Evolutionary conservation across 345 rosid species (phyloP).

Genomic region (Angophora floribunda): DNA sequence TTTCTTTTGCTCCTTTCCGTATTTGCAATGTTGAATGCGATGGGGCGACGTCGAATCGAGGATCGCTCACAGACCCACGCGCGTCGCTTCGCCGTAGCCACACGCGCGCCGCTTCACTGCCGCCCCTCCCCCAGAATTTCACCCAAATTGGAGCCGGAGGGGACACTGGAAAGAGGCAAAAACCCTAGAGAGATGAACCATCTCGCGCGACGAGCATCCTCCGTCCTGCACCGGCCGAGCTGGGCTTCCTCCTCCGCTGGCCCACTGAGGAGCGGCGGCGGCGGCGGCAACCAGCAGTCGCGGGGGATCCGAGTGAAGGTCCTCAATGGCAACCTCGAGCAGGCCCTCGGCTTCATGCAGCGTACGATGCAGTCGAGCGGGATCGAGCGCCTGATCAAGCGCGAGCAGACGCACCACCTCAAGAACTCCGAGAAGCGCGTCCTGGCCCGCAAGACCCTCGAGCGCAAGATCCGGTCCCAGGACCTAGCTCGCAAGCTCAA

Average conservation of each 20-base stretch:
- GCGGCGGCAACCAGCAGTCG: conserved; percentile 31
- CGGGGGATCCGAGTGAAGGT: conserved; percentile 88
- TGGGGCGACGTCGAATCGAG: neutral
- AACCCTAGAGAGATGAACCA: conserved; percentile 9
- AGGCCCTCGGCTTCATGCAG: conserved; percentile 58
- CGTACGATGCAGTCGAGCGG: conserved; percentile 83
- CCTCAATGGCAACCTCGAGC: conserved; percentile 49
- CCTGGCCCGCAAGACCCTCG: conserved; percentile 65
- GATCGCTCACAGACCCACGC: neutral
- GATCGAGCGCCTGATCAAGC: conserved; percentile 76
- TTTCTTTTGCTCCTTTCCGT: neutral
- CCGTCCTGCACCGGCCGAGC: conserved; percentile 12
- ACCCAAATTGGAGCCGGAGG: neutral
- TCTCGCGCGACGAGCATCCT: neutral
- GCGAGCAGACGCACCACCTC: conserved; percentile 47
- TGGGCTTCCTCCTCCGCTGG: neutral
- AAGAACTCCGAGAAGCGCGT: conserved; percentile 95
- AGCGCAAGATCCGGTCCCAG: conserved; percentile 57
- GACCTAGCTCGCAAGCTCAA: conserved; percentile 74
- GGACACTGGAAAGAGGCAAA: neutral
- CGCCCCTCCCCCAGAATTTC: neutral
- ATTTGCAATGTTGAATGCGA: neutral
- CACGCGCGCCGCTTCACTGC: neutral
- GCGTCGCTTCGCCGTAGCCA: neutral
- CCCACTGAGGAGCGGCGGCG: neutral